phyloP scores from a whole-genome alignment of 306 rosid genomes.

The Herpetospermum pedunculosum region DNA sequence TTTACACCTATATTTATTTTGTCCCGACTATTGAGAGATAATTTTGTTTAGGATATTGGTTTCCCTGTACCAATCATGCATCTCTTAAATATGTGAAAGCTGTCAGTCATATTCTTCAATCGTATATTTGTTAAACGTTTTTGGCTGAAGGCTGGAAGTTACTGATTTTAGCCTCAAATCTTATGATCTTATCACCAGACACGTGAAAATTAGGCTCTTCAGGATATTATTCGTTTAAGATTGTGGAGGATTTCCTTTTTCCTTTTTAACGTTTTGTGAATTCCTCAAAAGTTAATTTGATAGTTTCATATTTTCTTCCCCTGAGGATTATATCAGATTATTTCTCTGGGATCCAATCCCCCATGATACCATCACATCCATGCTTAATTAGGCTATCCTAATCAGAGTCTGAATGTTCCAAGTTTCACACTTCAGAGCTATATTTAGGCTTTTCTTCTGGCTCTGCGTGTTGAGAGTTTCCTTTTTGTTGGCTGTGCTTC shows the following conservation, averaged over 20 bases:
- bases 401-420: neutral
- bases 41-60: neutral
- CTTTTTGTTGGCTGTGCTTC: slow-evolving; percentile 27
- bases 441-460: neutral
- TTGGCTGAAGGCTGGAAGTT: neutral
- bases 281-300: neutral
- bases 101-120: neutral
- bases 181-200: neutral
- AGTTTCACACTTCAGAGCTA: neutral
- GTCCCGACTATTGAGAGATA: neutral
- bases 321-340: neutral
- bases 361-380: neutral
- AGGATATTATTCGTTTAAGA: neutral
- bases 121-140: neutral
- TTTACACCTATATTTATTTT: neutral
- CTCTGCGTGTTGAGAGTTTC: slow-evolving; percentile 10
- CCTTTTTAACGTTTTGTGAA: neutral
- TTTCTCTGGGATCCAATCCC: neutral
- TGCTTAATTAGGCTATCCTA: slow-evolving; percentile 6
- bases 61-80: slow-evolving; percentile 2
- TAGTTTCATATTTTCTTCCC: neutral
- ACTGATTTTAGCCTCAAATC: neutral
- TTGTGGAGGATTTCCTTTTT: neutral
- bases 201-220: neutral
- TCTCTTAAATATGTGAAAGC: neutral